Evolutionary conservation across 2,329 filamentous ascomycete species (phyloP).

Genomic region (Clarireedia paspali): DNA sequence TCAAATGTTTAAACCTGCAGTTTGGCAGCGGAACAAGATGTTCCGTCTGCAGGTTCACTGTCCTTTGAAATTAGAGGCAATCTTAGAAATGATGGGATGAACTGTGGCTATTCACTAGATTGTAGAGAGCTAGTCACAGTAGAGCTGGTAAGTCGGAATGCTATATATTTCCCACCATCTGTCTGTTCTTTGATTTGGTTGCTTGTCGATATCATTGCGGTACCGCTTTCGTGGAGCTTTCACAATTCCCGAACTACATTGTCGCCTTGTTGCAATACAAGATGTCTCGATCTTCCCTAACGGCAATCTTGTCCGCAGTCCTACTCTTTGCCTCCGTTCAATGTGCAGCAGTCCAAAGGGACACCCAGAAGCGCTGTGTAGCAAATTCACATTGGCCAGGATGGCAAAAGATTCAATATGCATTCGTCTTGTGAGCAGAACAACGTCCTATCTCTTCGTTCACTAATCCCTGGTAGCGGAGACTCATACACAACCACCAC

Average conservation of each 20-base stretch:
- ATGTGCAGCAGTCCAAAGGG: neutral
- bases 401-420: conserved; percentile 33
- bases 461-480: conserved; percentile 24
- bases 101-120: neutral
- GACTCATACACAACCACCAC: conserved; percentile 35
- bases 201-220: no score
- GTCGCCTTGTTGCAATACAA: neutral
- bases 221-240: neutral
- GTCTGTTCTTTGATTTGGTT: neutral
- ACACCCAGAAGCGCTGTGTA: conserved; percentile 13
- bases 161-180: no score
- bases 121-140: neutral
- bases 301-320: neutral
- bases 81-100: neutral
- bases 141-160: neutral
- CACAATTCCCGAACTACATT: neutral
- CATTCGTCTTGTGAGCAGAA: conserved; percentile 36
- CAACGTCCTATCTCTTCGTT: neutral
- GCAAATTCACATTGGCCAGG: conserved; percentile 30
- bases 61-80: neutral
- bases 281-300: neutral
- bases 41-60: conserved; percentile 25
- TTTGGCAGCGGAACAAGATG: conserved; percentile 2
- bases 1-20: neutral
- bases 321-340: neutral